A percentile compares a stretch with the other conserved stretches of the same genome.
Evolutionary conservation across 2,329 filamentous ascomycete genomes (phyloP).

Genomic region (Paraconiothyrium sp.): DNA sequence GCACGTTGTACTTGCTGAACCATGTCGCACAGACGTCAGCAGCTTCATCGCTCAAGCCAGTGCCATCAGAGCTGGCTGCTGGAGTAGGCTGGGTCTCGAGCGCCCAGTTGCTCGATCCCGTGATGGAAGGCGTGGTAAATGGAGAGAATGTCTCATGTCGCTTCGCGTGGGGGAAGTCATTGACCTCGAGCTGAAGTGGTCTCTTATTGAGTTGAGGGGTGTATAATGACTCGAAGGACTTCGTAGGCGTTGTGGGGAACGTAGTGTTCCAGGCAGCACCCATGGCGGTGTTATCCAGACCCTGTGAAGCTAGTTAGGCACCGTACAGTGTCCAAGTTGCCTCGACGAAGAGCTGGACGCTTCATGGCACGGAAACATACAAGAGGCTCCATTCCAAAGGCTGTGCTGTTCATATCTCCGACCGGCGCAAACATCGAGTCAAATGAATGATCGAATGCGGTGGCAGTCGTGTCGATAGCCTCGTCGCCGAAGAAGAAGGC

Average conservation of each 20-base stretch:
- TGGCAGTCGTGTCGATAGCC: conserved; percentile 42
- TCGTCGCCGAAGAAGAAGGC: conserved; percentile 45
- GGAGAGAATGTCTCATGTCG: conserved; percentile 44
- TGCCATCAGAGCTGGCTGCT: conserved; percentile 28
- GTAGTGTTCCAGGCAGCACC: conserved; percentile 35
- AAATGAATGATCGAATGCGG: conserved; percentile 29
- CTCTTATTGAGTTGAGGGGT: conserved; percentile 41
- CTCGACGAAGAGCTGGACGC: background rate
- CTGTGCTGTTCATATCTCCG: conserved; percentile 11
- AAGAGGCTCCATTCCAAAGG: conserved; percentile 39
- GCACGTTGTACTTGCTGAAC: conserved; percentile 50
- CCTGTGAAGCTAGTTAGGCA: conserved; percentile 15
- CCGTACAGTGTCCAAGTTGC: background rate
- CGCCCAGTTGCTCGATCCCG: conserved; percentile 35
- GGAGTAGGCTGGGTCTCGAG: conserved; percentile 34
- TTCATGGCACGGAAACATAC: conserved; percentile 29
- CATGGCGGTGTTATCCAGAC: conserved; percentile 45
- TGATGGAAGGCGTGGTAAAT: conserved; percentile 28
- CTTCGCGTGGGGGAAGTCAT: conserved; percentile 46
- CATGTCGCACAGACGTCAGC: conserved; percentile 50
- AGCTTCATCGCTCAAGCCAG: conserved; percentile 47
- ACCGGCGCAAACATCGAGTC: conserved; percentile 19
- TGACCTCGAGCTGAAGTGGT: conserved; percentile 38
- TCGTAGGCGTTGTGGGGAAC: conserved; percentile 38
- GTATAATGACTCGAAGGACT: conserved; percentile 39